These are phyloP conservation scores for Yamadazyma jaroonii DNA, from an alignment of 1,139 yeast genomes.

Conservation along the genomic window DNA sequence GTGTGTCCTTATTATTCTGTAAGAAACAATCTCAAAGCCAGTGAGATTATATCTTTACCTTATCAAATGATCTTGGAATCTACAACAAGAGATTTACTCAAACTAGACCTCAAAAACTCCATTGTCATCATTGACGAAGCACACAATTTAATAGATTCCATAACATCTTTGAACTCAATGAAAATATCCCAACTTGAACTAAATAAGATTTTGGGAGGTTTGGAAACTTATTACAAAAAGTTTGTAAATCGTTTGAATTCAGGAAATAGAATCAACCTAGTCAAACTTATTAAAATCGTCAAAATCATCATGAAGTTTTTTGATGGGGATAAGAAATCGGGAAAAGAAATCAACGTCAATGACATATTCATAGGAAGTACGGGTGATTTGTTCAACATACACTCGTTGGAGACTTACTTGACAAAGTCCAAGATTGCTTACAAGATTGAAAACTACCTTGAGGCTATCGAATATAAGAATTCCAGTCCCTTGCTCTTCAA, in stretches of 20 bases:
- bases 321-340: constrained; percentile 35
- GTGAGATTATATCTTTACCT: constrained; percentile 82
- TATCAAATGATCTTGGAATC: constrained; percentile 75
- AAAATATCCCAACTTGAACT: constrained; percentile 54
- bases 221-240: constrained; percentile 55
- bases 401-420: constrained; percentile 64
- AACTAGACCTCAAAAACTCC: constrained; percentile 58
- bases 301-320: constrained; percentile 50
- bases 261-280: constrained; percentile 69
- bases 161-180: constrained; percentile 67
- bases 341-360: constrained; percentile 49
- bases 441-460: constrained; percentile 75
- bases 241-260: constrained; percentile 65
- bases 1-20: constrained; percentile 85
- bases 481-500: constrained; percentile 63
- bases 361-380: constrained; percentile 58
- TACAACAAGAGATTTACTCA: constrained; percentile 58
- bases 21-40: constrained; percentile 50
- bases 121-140: constrained; percentile 90
- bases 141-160: constrained; percentile 80
- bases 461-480: constrained; percentile 21
- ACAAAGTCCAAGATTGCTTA: constrained; percentile 73
- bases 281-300: constrained; percentile 61
- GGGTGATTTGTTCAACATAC: constrained; percentile 70
- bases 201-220: constrained; percentile 36